Conservation (phyloP, 495 filamentous ascomycete genomes). For the Lophiostoma macrostomum region DNA sequence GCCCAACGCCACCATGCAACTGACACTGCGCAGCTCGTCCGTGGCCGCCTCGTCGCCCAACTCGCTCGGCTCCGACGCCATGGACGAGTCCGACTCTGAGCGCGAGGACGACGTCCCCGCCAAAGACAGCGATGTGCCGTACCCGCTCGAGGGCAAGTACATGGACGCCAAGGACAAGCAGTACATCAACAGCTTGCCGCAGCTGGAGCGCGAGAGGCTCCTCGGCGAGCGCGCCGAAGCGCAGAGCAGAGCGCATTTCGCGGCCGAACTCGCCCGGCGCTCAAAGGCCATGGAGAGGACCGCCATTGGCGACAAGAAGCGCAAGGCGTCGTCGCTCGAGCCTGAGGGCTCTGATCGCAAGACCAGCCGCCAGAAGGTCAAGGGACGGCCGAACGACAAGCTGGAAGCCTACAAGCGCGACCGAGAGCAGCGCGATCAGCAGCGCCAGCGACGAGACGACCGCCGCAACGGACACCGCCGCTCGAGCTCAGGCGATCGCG, state of each 20-base stretch:
- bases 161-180: slow-evolving; percentile 73
- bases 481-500: slow-evolving; percentile 27
- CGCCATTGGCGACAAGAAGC: slow-evolving; percentile 56
- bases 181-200: slow-evolving; percentile 80
- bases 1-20: slow-evolving; percentile 10
- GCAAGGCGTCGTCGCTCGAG: slow-evolving; percentile 72
- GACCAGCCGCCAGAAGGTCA: slow-evolving; percentile 77
- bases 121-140: slow-evolving; percentile 63
- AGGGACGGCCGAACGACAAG: slow-evolving; percentile 38
- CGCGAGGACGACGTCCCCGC: slow-evolving; percentile 49
- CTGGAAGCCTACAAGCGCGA: slow-evolving; percentile 80
- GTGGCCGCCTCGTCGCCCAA: slow-evolving; percentile 65
- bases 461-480: slow-evolving; percentile 53
- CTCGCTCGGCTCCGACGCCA: slow-evolving; percentile 78
- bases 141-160: slow-evolving; percentile 87
- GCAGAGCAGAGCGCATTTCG: slow-evolving; percentile 74
- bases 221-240: slow-evolving; percentile 84
- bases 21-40: slow-evolving; percentile 52
- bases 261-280: slow-evolving; percentile 74
- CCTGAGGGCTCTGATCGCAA: slow-evolving; percentile 72
- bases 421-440: slow-evolving; percentile 77
- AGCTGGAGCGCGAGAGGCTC: slow-evolving; percentile 84
- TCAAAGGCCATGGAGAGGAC: slow-evolving; percentile 59
- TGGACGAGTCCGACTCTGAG: slow-evolving; percentile 85
- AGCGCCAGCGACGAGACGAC: slow-evolving; percentile 67